A percentile compares a stretch with the other conserved stretches of the same genome.
phyloP scores from a whole-genome alignment of 441 rosid species.

The Erodium texanum region DNA sequence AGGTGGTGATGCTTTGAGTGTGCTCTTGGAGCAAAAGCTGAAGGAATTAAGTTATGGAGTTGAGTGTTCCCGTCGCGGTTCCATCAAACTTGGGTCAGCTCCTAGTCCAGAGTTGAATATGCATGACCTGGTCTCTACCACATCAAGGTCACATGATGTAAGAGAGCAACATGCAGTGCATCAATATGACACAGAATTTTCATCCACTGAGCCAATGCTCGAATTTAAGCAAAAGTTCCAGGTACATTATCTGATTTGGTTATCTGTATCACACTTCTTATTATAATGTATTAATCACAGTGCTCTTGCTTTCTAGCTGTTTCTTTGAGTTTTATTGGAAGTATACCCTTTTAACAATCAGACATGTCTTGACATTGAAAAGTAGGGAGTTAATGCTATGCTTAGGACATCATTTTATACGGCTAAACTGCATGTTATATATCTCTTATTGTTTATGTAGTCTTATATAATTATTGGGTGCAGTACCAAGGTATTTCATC shows the following conservation, averaged over 20 bases:
- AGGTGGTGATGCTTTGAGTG: slow-evolving; percentile 70
- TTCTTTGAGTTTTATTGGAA: too few species aligned
- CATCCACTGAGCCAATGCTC: slow-evolving; percentile 13
- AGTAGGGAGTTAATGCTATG: too few species aligned
- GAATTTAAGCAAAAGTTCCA: slow-evolving; percentile 35
- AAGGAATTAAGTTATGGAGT: slow-evolving; percentile 52
- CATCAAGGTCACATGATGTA: slow-evolving; percentile 11
- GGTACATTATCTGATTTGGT: slow-evolving; percentile 29
- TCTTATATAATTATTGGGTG: not conserved
- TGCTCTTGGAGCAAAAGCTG: slow-evolving; percentile 80
- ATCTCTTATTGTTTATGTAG: too few species aligned
- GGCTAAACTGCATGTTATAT: too few species aligned
- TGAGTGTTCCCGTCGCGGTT: slow-evolving; percentile 42
- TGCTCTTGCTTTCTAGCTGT: too few species aligned
- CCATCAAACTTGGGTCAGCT: slow-evolving; percentile 33
- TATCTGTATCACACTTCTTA: not conserved
- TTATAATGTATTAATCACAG: not conserved
- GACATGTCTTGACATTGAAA: too few species aligned
- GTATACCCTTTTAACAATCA: too few species aligned
- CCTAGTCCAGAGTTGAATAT: slow-evolving; percentile 29
- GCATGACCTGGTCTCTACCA: slow-evolving; percentile 20
- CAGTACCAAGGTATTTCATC: not conserved
- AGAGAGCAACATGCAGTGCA: slow-evolving; percentile 13
- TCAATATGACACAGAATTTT: slow-evolving; percentile 15
- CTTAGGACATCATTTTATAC: too few species aligned